Percentiles rank a stretch among this genome's conserved stretches.
Conservation (phyloP, 2,329 filamentous ascomycete genomes). For the Rhinocladiella similis region DNA sequence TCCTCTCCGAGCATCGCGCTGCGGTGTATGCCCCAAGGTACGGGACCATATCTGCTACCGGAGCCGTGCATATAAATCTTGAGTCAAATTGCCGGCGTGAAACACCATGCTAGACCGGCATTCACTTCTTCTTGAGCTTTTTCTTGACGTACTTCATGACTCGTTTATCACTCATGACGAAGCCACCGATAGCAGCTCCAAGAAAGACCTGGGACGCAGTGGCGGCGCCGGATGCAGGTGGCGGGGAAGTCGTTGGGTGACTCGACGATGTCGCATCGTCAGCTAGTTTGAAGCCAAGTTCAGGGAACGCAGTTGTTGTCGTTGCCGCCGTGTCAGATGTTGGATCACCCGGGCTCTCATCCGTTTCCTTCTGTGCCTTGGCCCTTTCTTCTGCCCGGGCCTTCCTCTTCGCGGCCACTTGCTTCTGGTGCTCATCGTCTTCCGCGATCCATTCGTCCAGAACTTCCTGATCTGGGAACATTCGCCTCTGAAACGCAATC, state of each 20-base stretch:
- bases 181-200: slow-evolving; percentile 21
- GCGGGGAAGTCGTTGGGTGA: background rate
- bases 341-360: background rate
- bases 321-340: background rate
- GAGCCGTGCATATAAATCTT: too few relatives aligned
- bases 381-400: background rate
- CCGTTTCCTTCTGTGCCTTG: background rate
- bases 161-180: slow-evolving; percentile 22
- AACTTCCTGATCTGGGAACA: slow-evolving; percentile 26
- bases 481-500: slow-evolving; percentile 27
- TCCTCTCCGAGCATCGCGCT: too few relatives aligned
- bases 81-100: background rate
- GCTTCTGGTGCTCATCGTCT: slow-evolving; percentile 9
- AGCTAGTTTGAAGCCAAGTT: slow-evolving; percentile 18
- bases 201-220: slow-evolving; percentile 21
- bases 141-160: slow-evolving; percentile 21
- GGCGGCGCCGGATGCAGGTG: slow-evolving; percentile 1
- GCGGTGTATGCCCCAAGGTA: too few relatives aligned
- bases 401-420: background rate
- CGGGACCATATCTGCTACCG: too few relatives aligned
- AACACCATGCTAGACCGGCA: background rate
- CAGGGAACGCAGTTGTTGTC: slow-evolving; percentile 6
- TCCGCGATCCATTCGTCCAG: slow-evolving; percentile 20
- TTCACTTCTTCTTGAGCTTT: slow-evolving; percentile 14
- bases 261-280: background rate